Conservation (phyloP, 768 basidiomycete species). For the Boletus speciosus region DNA sequence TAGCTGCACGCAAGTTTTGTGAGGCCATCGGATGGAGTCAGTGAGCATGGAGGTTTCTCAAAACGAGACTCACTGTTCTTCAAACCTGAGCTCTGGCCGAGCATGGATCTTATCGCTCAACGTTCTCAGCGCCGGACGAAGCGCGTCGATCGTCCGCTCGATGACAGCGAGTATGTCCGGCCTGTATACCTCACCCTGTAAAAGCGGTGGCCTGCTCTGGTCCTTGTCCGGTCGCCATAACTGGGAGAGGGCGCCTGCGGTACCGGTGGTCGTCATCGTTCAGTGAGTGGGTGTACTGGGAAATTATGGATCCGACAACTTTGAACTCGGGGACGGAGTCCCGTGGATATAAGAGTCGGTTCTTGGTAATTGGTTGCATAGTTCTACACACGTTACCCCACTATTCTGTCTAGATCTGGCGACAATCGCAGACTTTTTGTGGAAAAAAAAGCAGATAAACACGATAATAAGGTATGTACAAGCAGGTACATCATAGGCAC, state of each 20-base stretch:
- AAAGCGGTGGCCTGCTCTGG: constrained; percentile 1
- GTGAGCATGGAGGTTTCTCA: no score
- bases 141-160: constrained; percentile 47
- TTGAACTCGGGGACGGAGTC: no score
- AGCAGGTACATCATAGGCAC: constrained; percentile 28
- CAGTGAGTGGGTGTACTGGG: no score
- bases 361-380: not conserved
- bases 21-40: no score
- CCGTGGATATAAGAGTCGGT: no score
- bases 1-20: constrained; percentile 21
- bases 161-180: constrained; percentile 62
- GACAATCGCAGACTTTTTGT: not conserved
- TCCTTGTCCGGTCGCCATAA: constrained; percentile 2
- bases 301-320: no score
- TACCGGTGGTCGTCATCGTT: not conserved
- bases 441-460: constrained; percentile 24
- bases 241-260: not conserved
- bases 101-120: constrained; percentile 72
- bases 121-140: constrained; percentile 52
- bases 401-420: constrained; percentile 3
- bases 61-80: constrained; percentile 52
- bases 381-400: constrained; percentile 1
- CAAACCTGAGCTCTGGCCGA: constrained; percentile 65
- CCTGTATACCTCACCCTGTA: constrained; percentile 40
- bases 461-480: constrained; percentile 37